Percentiles rank a stretch among this genome's conserved stretches.
Evolutionary conservation across 2,329 filamentous ascomycete species (phyloP).

Genomic region (Fusarium duplospermum): DNA sequence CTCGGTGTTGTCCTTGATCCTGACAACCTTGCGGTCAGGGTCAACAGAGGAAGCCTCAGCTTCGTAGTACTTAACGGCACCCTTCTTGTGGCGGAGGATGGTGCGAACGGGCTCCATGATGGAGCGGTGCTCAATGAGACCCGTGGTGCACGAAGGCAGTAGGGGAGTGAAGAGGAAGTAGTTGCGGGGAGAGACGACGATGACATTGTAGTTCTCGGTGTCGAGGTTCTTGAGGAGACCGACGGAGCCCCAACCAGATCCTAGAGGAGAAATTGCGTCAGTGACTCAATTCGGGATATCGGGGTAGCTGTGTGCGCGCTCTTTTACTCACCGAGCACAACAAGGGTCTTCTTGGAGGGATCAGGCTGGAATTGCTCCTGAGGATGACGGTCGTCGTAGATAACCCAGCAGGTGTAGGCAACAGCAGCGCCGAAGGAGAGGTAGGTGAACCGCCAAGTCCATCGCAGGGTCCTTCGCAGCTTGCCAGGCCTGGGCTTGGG

Average conservation of each 20-base stretch:
- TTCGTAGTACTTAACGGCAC: constrained; percentile 95
- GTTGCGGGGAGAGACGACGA: constrained; percentile 97
- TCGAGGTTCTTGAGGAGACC: constrained; percentile 98
- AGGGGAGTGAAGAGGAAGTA: constrained; percentile 99
- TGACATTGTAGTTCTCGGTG: constrained; percentile 98
- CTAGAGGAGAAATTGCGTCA: constrained; percentile 59
- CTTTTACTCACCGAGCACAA: constrained; percentile 81
- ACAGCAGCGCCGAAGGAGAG: constrained; percentile 76
- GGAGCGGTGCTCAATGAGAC: constrained; percentile 97
- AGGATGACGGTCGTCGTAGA: constrained; percentile 87
- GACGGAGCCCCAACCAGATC: constrained; percentile 95
- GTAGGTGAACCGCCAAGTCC: constrained; percentile 86
- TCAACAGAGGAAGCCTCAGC: constrained; percentile 97
- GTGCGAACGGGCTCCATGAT: constrained; percentile 99
- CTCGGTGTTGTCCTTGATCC: constrained; percentile 92
- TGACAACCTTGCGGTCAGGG: constrained; percentile 87
- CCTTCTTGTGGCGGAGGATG: constrained; percentile 95
- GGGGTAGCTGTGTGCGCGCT: constrained; percentile 5
- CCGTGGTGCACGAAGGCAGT: constrained; percentile 96
- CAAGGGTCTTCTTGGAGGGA: constrained; percentile 94
- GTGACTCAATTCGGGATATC: constrained; percentile 26
- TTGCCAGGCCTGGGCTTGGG: constrained; percentile 64
- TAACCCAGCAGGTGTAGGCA: constrained; percentile 80
- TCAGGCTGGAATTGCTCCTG: constrained; percentile 82
- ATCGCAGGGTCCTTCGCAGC: constrained; percentile 77